These are phyloP conservation scores for Lithospermum erythrorhizon DNA, from an alignment of 257 asterid genomes.

Conservation along the genomic window DNA sequence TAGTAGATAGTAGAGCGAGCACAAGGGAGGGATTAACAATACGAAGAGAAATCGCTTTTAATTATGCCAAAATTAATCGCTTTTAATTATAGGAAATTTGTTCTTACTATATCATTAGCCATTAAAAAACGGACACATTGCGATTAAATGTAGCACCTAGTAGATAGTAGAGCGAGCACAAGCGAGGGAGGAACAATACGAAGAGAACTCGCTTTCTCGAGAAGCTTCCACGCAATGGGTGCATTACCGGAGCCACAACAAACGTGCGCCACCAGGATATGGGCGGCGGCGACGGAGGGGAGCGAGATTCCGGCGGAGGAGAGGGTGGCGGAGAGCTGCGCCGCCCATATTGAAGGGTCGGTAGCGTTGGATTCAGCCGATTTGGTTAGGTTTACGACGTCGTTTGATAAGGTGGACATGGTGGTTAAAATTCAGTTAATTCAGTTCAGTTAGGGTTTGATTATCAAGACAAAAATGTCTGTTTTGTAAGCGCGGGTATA, in stretches of 20 bases:
- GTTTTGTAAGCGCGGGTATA: too few relatives aligned
- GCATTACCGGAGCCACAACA: conserved; percentile 70
- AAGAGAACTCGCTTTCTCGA: conserved; percentile 68
- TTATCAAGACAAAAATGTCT: too few relatives aligned
- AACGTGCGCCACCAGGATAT: conserved; percentile 64
- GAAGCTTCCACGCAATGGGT: conserved; percentile 81
- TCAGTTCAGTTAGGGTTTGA: too few relatives aligned
- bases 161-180: conserved; percentile 67
- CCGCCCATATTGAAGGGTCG: conserved; percentile 79
- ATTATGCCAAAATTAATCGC: too few relatives aligned
- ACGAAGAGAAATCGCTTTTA: conserved; percentile 61
- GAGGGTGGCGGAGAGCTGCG: conserved; percentile 57
- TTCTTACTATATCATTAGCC: too few relatives aligned
- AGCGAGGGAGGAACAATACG: conserved; percentile 72
- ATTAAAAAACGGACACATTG: neutral
- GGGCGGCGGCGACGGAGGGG: conserved; percentile 74
- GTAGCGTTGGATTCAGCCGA: conserved; percentile 62
- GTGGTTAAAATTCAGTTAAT: too few relatives aligned
- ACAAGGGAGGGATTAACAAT: conserved; percentile 70
- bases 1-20: conserved; percentile 67
- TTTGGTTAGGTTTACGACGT: conserved; percentile 58
- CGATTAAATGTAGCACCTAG: conserved; percentile 46
- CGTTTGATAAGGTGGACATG: conserved; percentile 35
- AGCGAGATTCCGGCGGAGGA: conserved; percentile 48
- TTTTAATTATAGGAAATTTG: too few relatives aligned